Percentiles rank a stretch among this genome's conserved stretches.
Conservation (phyloP, 257 asterid genomes). For the Penstemon newberryi region DNA sequence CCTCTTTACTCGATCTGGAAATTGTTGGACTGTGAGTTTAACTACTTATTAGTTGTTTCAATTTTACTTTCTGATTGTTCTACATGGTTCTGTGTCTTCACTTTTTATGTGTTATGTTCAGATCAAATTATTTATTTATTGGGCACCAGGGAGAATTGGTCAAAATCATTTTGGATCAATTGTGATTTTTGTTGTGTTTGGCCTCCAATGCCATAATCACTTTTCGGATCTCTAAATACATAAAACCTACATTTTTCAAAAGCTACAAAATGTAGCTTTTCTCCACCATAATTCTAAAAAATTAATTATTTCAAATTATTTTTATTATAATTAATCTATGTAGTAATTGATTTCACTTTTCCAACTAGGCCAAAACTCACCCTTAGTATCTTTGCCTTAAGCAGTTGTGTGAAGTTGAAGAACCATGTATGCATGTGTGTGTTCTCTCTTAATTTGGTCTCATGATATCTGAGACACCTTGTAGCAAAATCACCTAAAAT, state of each 20-base stretch:
- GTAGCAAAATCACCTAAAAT: slow-evolving; percentile 8
- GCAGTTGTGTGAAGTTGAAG: not conserved
- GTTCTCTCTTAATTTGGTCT: not conserved
- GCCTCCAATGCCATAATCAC: too few species aligned
- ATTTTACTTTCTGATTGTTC: slow-evolving; percentile 18
- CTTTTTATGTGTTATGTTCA: not conserved
- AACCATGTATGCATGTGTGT: not conserved
- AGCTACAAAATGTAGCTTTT: too few species aligned
- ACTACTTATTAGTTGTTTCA: slow-evolving; percentile 10
- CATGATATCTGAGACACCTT: slow-evolving; percentile 20
- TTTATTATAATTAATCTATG: too few species aligned
- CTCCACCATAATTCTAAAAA: too few species aligned
- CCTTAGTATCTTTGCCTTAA: not conserved
- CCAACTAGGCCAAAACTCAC: not conserved
- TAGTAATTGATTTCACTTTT: too few species aligned
- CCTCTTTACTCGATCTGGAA: slow-evolving; percentile 69
- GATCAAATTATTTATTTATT: not conserved
- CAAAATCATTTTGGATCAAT: too few species aligned
- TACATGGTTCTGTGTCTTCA: slow-evolving; percentile 7
- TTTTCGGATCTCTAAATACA: too few species aligned
- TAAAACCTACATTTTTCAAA: too few species aligned
- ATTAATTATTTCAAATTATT: too few species aligned
- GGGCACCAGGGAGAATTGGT: not conserved
- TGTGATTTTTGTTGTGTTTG: too few species aligned
- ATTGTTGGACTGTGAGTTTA: slow-evolving; percentile 90